Conservation (phyloP, 2,329 filamentous ascomycete species). For the Knufia petricola region DNA sequence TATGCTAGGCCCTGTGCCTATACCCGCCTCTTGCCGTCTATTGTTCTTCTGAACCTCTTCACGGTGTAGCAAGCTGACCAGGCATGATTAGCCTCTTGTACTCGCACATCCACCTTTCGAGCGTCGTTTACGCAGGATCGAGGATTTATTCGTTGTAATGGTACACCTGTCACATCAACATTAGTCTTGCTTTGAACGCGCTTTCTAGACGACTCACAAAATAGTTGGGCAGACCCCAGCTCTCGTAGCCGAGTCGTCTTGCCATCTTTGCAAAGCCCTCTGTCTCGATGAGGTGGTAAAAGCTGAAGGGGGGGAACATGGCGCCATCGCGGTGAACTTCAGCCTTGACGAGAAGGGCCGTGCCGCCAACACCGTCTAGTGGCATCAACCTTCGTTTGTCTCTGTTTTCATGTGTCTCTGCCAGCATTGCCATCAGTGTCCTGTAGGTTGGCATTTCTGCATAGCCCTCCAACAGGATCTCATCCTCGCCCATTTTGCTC, state of each 20-base stretch:
- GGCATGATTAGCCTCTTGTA: background rate
- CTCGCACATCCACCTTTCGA: background rate
- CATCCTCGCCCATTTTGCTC: slow-evolving; percentile 73
- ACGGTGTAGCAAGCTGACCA: background rate
- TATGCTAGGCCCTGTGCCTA: too few species aligned
- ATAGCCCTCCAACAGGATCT: slow-evolving; percentile 90
- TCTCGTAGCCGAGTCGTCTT: slow-evolving; percentile 71
- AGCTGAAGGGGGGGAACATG: slow-evolving; percentile 95
- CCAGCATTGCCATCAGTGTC: slow-evolving; percentile 80
- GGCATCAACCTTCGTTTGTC: slow-evolving; percentile 56
- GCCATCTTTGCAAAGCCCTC: slow-evolving; percentile 99
- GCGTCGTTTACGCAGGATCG: background rate
- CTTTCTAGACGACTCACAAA: slow-evolving; percentile 52
- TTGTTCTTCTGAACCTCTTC: too few species aligned
- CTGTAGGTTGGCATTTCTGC: slow-evolving; percentile 86
- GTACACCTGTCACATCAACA: slow-evolving; percentile 17
- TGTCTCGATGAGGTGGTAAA: slow-evolving; percentile 95
- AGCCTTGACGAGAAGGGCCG: slow-evolving; percentile 84
- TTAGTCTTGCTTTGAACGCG: slow-evolving; percentile 6
- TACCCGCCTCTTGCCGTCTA: too few species aligned
- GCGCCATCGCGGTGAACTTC: slow-evolving; percentile 94
- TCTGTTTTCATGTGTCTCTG: slow-evolving; percentile 44
- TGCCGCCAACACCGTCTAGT: slow-evolving; percentile 89
- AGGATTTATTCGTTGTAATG: slow-evolving; percentile 21
- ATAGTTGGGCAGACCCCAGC: slow-evolving; percentile 90